Conservation (phyloP, 2,329 filamentous ascomycete species). For the Chaetomium sp. region DNA sequence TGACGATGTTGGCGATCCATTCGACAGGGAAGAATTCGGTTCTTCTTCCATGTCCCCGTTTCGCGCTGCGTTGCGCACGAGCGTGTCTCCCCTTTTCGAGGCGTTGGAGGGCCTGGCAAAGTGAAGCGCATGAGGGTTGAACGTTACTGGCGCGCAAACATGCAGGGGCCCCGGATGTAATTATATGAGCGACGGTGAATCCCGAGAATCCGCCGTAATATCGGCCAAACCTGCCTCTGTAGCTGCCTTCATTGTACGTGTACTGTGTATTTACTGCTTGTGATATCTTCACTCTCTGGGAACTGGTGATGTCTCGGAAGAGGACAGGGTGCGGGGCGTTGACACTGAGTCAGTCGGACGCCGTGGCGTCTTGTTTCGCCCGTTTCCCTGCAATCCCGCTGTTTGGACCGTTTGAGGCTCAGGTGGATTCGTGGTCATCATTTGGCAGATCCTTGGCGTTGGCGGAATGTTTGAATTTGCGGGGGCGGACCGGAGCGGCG, state of each 20-base stretch:
- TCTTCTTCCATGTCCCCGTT: conserved; percentile 3
- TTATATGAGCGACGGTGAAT: conserved; percentile 19
- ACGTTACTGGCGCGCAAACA: background rate
- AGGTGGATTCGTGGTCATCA: background rate
- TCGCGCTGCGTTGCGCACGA: conserved; percentile 15
- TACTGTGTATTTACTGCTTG: background rate
- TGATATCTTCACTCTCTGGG: background rate
- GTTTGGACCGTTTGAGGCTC: conserved; percentile 1
- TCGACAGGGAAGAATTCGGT: conserved; percentile 1
- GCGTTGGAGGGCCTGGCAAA: background rate
- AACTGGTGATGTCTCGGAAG: background rate
- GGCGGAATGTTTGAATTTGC: conserved; percentile 1
- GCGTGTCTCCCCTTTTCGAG: conserved; percentile 3
- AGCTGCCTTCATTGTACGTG: background rate
- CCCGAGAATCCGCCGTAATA: conserved; percentile 24
- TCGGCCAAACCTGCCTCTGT: background rate
- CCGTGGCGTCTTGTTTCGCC: background rate
- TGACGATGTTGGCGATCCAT: background rate
- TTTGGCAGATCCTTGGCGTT: conserved; percentile 6
- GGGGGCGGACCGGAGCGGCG: background rate
- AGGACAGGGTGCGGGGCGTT: background rate
- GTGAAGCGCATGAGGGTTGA: background rate
- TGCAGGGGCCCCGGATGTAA: conserved; percentile 8
- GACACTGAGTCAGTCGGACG: background rate
- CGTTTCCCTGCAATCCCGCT: background rate